Base-by-base conservation (phyloP, 192 early-diverging fungal species). In the Coemansia sp. region DNA sequence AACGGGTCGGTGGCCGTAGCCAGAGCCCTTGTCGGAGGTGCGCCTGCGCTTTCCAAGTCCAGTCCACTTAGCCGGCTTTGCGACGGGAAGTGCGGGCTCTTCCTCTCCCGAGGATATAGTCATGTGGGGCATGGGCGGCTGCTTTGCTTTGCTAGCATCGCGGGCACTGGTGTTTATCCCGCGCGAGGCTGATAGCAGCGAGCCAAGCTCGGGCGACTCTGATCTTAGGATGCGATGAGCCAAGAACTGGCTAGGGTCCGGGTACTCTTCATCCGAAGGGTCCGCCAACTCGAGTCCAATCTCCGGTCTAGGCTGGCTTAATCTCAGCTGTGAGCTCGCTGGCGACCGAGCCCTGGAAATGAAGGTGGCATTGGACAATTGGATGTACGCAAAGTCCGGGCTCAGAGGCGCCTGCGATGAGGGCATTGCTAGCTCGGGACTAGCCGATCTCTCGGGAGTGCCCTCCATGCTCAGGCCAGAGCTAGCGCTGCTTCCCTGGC, bases 1-100 rank as follows among this genome's bases (percentile, higher is more conserved):
- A 32, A 70, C 9, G 6, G 76, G 42, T 9, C 56, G 43, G 12
- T 60, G 56, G 0, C 53, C 72, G 15, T 80, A 74, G 4, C 41
- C 70, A 3, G 60, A 33, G 17, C 32, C 46, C 22, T 39, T 56
- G 61, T 35, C 48, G 27, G 48, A 52, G 10, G 52, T 52, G 48
- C 76, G 71, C 32, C 76, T 64, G 35, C 76, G 76, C 71, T 80
- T 80, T 40, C 76, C 70, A 29, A 67, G 65, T 17, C 56, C 68
- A 14, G 18, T 41, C 60, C 67, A 56, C 2, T 29, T 15, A 8
- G 39, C 22, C 14, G 53, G 53, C 36, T 40, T 22, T 1, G 22
- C 5, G 2, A 39, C 5, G 9, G 35, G 36, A 33, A 17, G 40
- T 18, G 42, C 35, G 4, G 19, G 42, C 53, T 63, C 53, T 2